Percentiles rank a stretch among this genome's conserved stretches.
phyloP scores from a whole-genome alignment of 495 filamentous ascomycete genomes.

The Staphylotrichum longicolle region DNA sequence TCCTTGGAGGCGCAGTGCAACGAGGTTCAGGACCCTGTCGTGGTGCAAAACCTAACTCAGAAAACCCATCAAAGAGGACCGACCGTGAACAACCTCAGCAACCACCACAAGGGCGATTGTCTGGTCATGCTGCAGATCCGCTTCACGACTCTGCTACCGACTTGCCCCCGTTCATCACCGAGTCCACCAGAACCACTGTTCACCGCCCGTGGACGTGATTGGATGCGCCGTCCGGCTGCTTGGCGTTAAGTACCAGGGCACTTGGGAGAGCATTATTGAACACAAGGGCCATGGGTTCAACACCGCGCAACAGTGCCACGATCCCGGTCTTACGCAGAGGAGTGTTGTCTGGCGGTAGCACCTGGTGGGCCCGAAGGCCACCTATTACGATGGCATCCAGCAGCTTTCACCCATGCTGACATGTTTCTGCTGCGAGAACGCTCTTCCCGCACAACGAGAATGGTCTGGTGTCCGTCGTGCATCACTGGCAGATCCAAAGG shows the following conservation, averaged over 20 bases:
- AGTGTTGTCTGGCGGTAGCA: conserved; percentile 44
- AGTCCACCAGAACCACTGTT: conserved; percentile 59
- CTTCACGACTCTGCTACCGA: conserved; percentile 50
- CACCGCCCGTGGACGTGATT: conserved; percentile 33
- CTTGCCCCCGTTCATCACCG: conserved; percentile 59
- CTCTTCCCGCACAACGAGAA: conserved; percentile 58
- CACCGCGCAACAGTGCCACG: conserved; percentile 63
- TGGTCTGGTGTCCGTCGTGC: conserved; percentile 50
- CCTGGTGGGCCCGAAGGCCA: conserved; percentile 47
- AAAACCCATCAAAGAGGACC: conserved; percentile 27
- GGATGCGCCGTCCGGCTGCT: conserved; percentile 45
- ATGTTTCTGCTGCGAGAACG: conserved; percentile 54
- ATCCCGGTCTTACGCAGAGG: conserved; percentile 55
- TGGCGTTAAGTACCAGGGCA: conserved; percentile 59
- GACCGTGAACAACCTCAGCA: conserved; percentile 53
- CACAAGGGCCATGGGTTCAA: conserved; percentile 65
- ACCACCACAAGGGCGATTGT: conserved; percentile 55
- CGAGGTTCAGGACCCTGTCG: conserved; percentile 38
- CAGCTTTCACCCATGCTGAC: conserved; percentile 42
- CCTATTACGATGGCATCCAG: conserved; percentile 42
- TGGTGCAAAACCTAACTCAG: conserved; percentile 30
- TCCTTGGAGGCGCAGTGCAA: conserved; percentile 54
- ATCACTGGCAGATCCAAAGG: conserved; percentile 61
- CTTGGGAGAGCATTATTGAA: conserved; percentile 55
- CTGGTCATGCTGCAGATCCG: conserved; percentile 44